A percentile compares a stretch with the other conserved stretches of the same genome.
Conservation (phyloP, 169 alveolate genomes). For the Cryptosporidium felis region DNA sequence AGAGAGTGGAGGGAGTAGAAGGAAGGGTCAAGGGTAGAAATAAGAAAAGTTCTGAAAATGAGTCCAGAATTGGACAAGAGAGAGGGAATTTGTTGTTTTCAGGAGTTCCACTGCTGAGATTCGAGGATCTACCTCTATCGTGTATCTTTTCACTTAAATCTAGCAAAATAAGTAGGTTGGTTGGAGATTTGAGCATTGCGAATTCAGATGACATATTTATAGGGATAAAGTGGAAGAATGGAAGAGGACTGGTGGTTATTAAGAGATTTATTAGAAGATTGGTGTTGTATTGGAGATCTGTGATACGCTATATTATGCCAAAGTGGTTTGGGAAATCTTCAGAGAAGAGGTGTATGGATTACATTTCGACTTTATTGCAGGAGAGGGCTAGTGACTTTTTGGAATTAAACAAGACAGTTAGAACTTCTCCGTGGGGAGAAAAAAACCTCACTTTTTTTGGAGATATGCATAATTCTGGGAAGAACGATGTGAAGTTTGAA, state of each 20-base stretch:
- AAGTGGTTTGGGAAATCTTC: slow-evolving; percentile 20
- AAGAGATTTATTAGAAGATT: slow-evolving; percentile 12
- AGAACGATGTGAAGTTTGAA: too few relatives aligned
- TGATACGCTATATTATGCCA: slow-evolving; percentile 16
- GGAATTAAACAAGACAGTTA: neutral
- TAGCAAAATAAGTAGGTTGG: neutral
- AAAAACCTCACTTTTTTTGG: too few relatives aligned
- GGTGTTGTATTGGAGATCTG: slow-evolving; percentile 12
- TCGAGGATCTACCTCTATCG: slow-evolving; percentile 38
- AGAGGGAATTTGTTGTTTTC: neutral
- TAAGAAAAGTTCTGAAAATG: neutral
- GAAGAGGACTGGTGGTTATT: neutral
- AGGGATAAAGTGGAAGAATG: slow-evolving; percentile 4
- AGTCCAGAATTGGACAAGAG: neutral
- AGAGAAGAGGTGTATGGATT: slow-evolving; percentile 39
- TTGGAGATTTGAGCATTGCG: slow-evolving; percentile 17
- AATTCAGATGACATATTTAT: slow-evolving; percentile 33
- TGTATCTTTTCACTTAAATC: neutral
- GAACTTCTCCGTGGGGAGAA: too few relatives aligned
- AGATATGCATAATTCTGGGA: too few relatives aligned
- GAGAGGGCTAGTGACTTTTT: neutral
- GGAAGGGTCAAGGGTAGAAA: neutral
- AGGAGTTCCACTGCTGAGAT: slow-evolving; percentile 11
- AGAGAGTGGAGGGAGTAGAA: neutral
- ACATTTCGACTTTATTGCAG: neutral